Base-by-base conservation (phyloP, 345 rosid genomes). In the Dipteronia sinensis region DNA sequence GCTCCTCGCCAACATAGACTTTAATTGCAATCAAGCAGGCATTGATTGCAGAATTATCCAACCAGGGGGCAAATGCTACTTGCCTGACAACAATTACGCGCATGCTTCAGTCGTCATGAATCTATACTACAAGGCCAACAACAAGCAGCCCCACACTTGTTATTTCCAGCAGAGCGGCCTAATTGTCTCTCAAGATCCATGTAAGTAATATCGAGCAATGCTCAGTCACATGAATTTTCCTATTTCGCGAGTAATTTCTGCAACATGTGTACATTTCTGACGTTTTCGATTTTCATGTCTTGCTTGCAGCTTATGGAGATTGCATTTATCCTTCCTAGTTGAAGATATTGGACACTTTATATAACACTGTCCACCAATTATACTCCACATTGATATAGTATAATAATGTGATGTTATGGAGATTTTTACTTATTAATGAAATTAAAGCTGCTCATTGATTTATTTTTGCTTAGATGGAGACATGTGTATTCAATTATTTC, bases 51-150 rank as follows among this genome's bases (percentile, higher is more conserved):
- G 81, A 15, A 78, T 75, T 1, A 79, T 81, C 67, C 78, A 84
- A 49, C 82, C 83, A 6, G 87, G 87, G 19, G 87, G 84, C 13
- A 73, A 76, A 8, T 84, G 83, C 62, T 83, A 77, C 25, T 67
- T 59, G 1, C 81, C 84, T 19, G 29, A 73, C 42, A 78, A 82
- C 27, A 7, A 73, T 4, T 65, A 61, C 38, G 78, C 81, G 5
- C 84, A 78, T 38, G 87, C 84, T 78, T 77, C 87, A 40, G 70
- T 72, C 63, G 83, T 84, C 67, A 76, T 84, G 82, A 79, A 84
- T 72, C 78, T 84, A 55, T 84, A 84, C 74, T 84, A 75, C 79
- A 82, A 81, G 72, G 42, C 31, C 23, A 76, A 71, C 10, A 51
- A 25, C 46, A 81, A 79, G 81, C 79, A 73, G 16, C 71, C 81